Conservation (phyloP, 2,329 filamentous ascomycete genomes). For the Pseudogymnoascus sp. region DNA sequence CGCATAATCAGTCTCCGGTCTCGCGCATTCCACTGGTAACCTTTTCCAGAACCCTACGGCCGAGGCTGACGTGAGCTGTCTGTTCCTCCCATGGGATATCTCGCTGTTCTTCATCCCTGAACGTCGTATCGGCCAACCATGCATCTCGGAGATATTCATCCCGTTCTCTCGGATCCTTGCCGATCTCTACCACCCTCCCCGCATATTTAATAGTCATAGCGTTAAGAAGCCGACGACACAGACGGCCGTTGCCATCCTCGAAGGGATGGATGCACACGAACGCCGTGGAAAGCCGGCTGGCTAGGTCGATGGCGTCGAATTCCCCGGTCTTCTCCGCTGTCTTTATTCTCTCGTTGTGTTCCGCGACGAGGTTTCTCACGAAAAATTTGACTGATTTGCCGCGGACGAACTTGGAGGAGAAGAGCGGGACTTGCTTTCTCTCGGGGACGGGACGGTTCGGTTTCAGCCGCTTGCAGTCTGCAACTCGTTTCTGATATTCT, state of each 20-base stretch:
- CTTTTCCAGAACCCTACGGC: not conserved
- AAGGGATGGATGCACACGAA: conserved; percentile 36
- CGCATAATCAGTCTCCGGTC: not conserved
- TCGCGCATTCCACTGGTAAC: not conserved
- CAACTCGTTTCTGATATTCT: not conserved
- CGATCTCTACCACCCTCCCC: conserved; percentile 16
- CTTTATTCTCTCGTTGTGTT: conserved; percentile 18
- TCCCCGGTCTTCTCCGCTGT: not conserved
- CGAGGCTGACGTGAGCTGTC: not conserved
- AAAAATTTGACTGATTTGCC: conserved; percentile 17
- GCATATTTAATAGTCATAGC: conserved; percentile 28
- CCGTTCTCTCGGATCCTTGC: conserved; percentile 14
- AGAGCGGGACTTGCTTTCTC: not conserved
- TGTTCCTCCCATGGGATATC: not conserved
- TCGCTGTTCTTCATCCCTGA: not conserved
- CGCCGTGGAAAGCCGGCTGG: conserved; percentile 24
- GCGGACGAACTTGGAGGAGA: conserved; percentile 18
- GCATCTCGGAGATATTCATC: conserved; percentile 11
- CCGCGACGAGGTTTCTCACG: conserved; percentile 22
- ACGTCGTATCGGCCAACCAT: not conserved
- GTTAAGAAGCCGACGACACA: conserved; percentile 33
- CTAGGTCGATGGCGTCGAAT: conserved; percentile 23
- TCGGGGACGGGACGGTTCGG: not conserved
- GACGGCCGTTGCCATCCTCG: conserved; percentile 33
- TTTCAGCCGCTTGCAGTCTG: not conserved